Evolutionary conservation across 1,284 basidiomycete genomes (phyloP), one percentile per base, ranked within the genome.

Genomic region (Cryptococcus sp.): DNA sequence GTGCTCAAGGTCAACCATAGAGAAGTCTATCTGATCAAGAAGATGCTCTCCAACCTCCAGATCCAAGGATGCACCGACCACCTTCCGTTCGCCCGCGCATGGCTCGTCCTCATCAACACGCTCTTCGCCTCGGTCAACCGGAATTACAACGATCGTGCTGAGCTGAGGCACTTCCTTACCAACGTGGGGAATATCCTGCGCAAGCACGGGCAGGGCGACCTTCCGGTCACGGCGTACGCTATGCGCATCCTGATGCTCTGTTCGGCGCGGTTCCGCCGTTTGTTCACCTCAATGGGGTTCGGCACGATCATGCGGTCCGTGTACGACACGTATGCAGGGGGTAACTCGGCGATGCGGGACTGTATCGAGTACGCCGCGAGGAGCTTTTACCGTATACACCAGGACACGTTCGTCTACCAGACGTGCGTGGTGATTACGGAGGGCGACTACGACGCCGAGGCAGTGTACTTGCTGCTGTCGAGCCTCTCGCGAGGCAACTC

Each of bases 321-420:
- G 7, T 77, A 87, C 66, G 86, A 86, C 60, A 79, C 84, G 11
- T 90, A 89, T 67, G 79, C 83, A 7, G 83, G 86, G 62, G 80
- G 81, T 1, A 69, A 75, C 13, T 79, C 85, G 59, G 83, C 83
- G 3, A 84, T 89, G 49, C 80, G 81, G 50, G 78, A 80, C 37
- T 85, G 87, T 24, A 85, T 91, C 55, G 86, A 89, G 70, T 89
- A 88, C 64, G 82, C 85, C 2, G 75, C 82, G 54, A 84, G 83
- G 63, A 83, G 87, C 8, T 89, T 90, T 75, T 87, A 85, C 63
- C 84, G 87, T 3, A 80, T 88, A 3, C 88, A 91, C 67, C 81
- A 83, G 60, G 87, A 89, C 49, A 81, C 84, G 0, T 89, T 89
- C 66, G 79, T 89, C 42, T 89, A 88, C 69, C 88, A 90, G 69